These are phyloP conservation scores for Petunia hybrid DNA, from an alignment of 305 asterid species.

Conservation along the genomic window DNA sequence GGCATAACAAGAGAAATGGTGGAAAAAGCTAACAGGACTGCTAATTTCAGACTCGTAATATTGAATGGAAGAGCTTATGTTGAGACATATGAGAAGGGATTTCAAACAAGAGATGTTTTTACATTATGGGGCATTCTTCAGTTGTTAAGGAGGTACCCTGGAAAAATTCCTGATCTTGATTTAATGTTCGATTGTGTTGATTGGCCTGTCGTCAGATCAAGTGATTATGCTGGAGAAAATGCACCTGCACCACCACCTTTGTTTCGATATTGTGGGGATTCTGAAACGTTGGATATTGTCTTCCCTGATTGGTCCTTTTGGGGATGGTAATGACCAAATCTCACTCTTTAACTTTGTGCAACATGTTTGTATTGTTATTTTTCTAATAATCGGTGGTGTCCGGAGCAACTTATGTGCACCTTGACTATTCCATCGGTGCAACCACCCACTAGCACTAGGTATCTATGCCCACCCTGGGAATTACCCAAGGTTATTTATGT, in stretches of 20 bases:
- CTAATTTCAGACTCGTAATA: constrained; percentile 73
- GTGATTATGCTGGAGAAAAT: constrained; percentile 41
- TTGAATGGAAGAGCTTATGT: constrained; percentile 77
- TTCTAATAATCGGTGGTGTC: too few species aligned
- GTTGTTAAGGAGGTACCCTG: constrained; percentile 78
- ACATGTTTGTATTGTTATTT: background rate
- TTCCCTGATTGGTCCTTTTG: constrained; percentile 99
- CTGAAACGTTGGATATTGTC: constrained; percentile 66
- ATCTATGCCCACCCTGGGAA: too few species aligned
- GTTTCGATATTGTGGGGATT: constrained; percentile 80
- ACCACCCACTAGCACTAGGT: too few species aligned
- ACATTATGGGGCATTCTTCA: constrained; percentile 94
- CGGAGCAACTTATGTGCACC: too few species aligned
- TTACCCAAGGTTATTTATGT: background rate
- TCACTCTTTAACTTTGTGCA: background rate
- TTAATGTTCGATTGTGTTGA: constrained; percentile 82
- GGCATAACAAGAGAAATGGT: constrained; percentile 82
- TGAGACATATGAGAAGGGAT: constrained; percentile 56
- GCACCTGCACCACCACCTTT: constrained; percentile 69
- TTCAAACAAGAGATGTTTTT: constrained; percentile 77
- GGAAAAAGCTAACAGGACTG: constrained; percentile 65
- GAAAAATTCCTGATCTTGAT: constrained; percentile 84
- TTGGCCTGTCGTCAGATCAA: constrained; percentile 73
- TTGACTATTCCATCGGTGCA: too few species aligned
- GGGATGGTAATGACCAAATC: constrained; percentile 74